Conservation (phyloP, 306 rosid genomes). For the Cucumis sativus region Cucumber_9930_V3 NC_026661.2:22140501-22141000, state of each 20-base stretch:
- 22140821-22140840: neutral
- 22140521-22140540: neutral
- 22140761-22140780: constrained; percentile 20
- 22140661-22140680: constrained; percentile 21
- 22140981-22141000: too few species aligned
- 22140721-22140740: neutral
- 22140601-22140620: constrained; percentile 25
- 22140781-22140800: neutral
- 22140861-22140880: too few species aligned
- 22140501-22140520: neutral
- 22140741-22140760: neutral
- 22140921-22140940: too few species aligned
- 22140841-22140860: neutral
- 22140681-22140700: constrained; percentile 13
- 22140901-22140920: too few species aligned
- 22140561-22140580: constrained; percentile 20
- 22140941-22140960: too few species aligned
- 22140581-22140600: constrained; percentile 25
- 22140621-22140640: constrained; percentile 51
- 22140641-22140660: constrained; percentile 65
- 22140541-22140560: neutral
- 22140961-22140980: too few species aligned
- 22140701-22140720: neutral
- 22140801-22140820: neutral
- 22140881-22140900: too few species aligned